Evolutionary conservation across 2,329 filamentous ascomycete genomes (phyloP).

Genomic region (Fonsecaea pedrosoi): DNA sequence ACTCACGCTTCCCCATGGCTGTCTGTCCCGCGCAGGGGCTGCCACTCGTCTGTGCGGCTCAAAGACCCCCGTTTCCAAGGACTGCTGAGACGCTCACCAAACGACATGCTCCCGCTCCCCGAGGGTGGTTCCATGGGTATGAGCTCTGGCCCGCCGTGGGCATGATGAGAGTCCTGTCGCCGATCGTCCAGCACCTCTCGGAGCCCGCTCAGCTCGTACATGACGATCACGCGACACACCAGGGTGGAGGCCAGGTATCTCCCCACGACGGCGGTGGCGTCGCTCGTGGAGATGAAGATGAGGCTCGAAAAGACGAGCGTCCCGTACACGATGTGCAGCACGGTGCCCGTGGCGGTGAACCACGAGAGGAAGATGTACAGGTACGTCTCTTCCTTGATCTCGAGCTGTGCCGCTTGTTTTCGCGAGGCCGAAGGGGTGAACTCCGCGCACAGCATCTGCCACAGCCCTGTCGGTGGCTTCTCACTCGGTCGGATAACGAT

Average conservation of each 20-base stretch:
- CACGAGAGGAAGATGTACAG: neutral
- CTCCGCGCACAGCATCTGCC: neutral
- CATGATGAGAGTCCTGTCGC: neutral
- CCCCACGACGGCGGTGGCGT: neutral
- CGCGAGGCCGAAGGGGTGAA: neutral
- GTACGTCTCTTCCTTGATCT: conserved; percentile 1
- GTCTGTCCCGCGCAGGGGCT: neutral
- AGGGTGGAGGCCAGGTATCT: neutral
- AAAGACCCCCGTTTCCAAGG: neutral
- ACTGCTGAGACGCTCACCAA: neutral
- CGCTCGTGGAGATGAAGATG: conserved; percentile 1
- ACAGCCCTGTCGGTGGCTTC: neutral
- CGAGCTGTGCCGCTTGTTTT: neutral
- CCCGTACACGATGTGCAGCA: conserved; percentile 1
- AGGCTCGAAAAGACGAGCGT: conserved; percentile 1
- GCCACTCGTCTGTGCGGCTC: neutral
- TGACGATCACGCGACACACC: neutral
- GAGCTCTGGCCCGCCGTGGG: neutral
- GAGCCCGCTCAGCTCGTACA: neutral
- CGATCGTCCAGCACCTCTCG: neutral
- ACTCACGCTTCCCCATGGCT: neutral
- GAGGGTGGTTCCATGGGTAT: neutral
- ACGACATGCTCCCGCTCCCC: neutral
- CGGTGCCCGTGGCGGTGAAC: neutral
- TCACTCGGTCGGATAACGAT: neutral